These are phyloP conservation scores for Hyphopichia pseudoburtonii DNA, from an alignment of 1,139 yeast species.

Conservation along the genomic window DNA sequence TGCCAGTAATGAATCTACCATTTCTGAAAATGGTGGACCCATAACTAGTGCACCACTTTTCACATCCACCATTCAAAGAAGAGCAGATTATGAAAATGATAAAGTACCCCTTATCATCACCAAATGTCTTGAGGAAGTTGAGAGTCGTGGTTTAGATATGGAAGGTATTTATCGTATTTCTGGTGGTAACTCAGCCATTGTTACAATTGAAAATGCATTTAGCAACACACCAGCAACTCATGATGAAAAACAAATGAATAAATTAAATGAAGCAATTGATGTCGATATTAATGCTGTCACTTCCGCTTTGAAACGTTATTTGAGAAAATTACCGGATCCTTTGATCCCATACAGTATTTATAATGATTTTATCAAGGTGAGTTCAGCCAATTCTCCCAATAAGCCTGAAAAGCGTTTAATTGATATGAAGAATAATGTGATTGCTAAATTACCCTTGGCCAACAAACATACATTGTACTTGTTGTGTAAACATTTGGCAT, in stretches of 20 bases:
- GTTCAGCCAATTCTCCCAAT: constrained; percentile 33
- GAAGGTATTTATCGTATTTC: constrained; percentile 93
- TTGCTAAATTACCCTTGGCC: constrained; percentile 59
- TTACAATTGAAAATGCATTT: constrained; percentile 51
- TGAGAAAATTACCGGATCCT: constrained; percentile 84
- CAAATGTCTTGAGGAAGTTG: constrained; percentile 78
- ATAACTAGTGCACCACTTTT: constrained; percentile 33
- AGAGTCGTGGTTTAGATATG: constrained; percentile 63
- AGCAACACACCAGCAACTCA: constrained; percentile 26
- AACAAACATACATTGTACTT: constrained; percentile 59
- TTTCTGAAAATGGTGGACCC: constrained; percentile 5
- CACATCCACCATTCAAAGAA: constrained; percentile 52
- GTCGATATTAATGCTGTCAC: constrained; percentile 88
- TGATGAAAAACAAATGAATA: constrained; percentile 41
- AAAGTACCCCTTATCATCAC: constrained; percentile 69
- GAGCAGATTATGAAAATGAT: constrained; percentile 61
- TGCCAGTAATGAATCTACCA: constrained; percentile 8
- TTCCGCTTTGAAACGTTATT: constrained; percentile 80
- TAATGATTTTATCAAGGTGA: constrained; percentile 56
- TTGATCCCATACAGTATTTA: constrained; percentile 71
- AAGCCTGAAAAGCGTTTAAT: constrained; percentile 29
- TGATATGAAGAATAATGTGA: constrained; percentile 27
- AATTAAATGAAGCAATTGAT: constrained; percentile 46
- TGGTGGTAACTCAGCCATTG: constrained; percentile 81
- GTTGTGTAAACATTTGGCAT: constrained; percentile 64